These are phyloP conservation scores for Aspergillus vadensis DNA, from an alignment of 2,329 filamentous ascomycete species.

Conservation along the genomic window DNA sequence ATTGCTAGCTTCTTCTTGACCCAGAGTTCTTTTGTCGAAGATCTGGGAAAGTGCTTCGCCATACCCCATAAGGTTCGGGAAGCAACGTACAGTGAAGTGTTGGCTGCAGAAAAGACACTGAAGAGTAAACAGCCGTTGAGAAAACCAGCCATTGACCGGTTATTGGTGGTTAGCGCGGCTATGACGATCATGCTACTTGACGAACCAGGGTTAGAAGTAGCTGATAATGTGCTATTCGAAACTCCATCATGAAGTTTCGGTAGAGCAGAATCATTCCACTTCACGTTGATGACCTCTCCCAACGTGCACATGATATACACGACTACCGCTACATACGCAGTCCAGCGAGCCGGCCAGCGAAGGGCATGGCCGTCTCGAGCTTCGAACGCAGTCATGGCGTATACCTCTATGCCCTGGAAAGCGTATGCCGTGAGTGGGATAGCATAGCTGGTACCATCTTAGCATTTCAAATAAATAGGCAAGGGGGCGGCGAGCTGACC, in stretches of 20 bases:
- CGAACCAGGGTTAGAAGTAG: neutral
- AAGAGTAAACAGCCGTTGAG: neutral
- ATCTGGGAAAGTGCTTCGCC: neutral
- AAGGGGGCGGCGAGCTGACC: neutral
- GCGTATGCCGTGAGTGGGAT: neutral
- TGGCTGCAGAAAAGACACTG: neutral
- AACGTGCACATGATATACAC: neutral
- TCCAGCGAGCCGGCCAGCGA: neutral
- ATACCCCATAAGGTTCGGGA: neutral
- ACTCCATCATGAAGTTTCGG: neutral
- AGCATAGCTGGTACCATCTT: neutral
- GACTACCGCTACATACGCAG: neutral
- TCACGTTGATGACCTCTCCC: neutral
- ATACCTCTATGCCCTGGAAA: neutral
- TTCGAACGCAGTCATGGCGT: neutral
- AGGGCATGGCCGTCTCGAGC: neutral
- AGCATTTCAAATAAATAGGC: neutral
- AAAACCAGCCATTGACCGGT: neutral
- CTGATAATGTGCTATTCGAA: neutral
- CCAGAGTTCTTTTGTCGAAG: neutral
- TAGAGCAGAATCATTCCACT: neutral
- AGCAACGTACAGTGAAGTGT: neutral
- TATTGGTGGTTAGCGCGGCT: neutral
- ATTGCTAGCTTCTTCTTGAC: neutral
- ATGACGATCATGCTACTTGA: neutral